Percentiles rank a stretch among this genome's conserved stretches.
phyloP scores from a whole-genome alignment of 2,329 filamentous ascomycete species.

The Fusarium nematophilum region DNA sequence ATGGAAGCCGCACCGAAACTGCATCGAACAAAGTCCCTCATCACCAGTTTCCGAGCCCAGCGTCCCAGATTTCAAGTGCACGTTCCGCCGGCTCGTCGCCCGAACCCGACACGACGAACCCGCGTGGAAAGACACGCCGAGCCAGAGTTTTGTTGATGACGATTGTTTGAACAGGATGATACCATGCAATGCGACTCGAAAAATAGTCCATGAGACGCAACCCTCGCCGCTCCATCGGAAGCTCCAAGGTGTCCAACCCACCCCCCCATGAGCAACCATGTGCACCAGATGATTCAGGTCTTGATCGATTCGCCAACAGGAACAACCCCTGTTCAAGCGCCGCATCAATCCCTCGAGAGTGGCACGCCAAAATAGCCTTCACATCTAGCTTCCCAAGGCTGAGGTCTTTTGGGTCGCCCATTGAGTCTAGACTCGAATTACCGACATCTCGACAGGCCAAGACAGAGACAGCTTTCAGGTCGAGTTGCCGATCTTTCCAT shows the following conservation, averaged over 20 bases:
- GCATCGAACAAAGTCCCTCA: conserved; percentile 6
- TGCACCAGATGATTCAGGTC: conserved; percentile 1
- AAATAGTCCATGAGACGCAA: not conserved
- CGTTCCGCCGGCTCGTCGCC: conserved; percentile 16
- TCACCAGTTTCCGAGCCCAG: not conserved
- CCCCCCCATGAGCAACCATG: not conserved
- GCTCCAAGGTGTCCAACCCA: no score
- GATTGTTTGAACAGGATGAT: not conserved
- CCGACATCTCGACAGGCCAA: conserved; percentile 2
- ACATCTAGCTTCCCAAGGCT: conserved; percentile 19
- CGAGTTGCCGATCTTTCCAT: conserved; percentile 32
- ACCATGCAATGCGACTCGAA: conserved; percentile 1
- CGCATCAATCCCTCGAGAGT: conserved; percentile 1
- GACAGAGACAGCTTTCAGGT: conserved; percentile 2
- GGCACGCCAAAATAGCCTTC: conserved; percentile 8
- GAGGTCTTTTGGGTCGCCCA: conserved; percentile 19
- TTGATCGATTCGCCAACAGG: conserved; percentile 11
- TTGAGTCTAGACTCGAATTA: conserved; percentile 26
- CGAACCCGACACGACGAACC: not conserved
- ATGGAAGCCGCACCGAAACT: conserved; percentile 5
- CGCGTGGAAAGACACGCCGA: no score
- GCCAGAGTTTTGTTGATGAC: conserved; percentile 6
- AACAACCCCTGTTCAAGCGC: not conserved
- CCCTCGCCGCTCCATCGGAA: not conserved
- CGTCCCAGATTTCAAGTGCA: not conserved